A percentile compares a stretch with the other conserved stretches of the same genome.
phyloP scores from a whole-genome alignment of 257 asterid genomes.

The Scutellaria barbata region DNA sequence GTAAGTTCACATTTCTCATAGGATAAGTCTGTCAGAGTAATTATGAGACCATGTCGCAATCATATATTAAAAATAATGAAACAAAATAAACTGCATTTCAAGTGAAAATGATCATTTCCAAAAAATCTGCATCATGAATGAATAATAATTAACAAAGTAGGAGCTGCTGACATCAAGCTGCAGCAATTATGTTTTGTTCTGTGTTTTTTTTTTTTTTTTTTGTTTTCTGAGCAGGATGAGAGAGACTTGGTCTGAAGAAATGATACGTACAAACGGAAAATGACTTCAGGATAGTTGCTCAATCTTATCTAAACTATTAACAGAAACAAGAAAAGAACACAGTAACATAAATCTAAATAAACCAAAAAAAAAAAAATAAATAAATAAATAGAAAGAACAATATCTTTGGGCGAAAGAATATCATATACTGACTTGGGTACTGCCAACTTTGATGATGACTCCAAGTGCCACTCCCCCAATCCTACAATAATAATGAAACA shows the following conservation, averaged over 20 bases:
- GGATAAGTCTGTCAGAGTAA: neutral
- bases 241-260: neutral
- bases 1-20: neutral
- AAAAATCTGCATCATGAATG: neutral
- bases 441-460: constrained; percentile 81
- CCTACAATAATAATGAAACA: constrained; percentile 52
- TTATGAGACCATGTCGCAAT: neutral
- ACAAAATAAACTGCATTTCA: neutral
- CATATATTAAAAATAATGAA: neutral
- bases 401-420: constrained; percentile 27
- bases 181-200: neutral
- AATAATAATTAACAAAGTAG: neutral
- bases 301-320: constrained; percentile 22
- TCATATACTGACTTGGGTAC: constrained; percentile 64
- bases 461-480: constrained; percentile 77
- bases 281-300: constrained; percentile 18
- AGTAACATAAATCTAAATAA: constrained; percentile 11
- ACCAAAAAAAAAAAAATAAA: constrained; percentile 10
- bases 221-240: neutral
- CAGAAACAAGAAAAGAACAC: neutral
- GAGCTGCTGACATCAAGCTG: neutral
- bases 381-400: constrained; percentile 9
- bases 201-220: neutral
- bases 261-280: neutral
- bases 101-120: neutral